Evolutionary conservation across 1,139 yeast genomes (phyloP).

Genomic region (Suhomyces panamericanus): DNA sequence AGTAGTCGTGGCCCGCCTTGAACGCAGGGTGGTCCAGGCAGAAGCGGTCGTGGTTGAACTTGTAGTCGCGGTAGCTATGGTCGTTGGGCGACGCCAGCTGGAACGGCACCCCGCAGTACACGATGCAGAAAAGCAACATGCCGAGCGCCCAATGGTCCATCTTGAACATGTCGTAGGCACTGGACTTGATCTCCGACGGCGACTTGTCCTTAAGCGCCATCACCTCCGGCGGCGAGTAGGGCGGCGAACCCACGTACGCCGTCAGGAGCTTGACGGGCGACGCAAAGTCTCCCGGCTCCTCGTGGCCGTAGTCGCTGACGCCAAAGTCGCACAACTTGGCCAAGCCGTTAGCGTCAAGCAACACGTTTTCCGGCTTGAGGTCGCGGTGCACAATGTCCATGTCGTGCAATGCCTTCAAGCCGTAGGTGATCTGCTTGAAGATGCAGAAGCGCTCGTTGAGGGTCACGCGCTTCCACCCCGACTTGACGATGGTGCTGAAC

Average conservation of each 20-base stretch:
- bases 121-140: constrained; percentile 58
- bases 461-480: constrained; percentile 50
- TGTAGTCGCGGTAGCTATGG: constrained; percentile 57
- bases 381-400: constrained; percentile 63
- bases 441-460: constrained; percentile 56
- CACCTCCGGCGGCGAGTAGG: constrained; percentile 79
- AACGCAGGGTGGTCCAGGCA: constrained; percentile 53
- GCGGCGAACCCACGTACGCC: constrained; percentile 73
- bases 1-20: constrained; percentile 45
- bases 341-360: constrained; percentile 56
- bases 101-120: constrained; percentile 64
- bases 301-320: constrained; percentile 65
- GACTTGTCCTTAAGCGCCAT: constrained; percentile 51
- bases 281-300: constrained; percentile 51
- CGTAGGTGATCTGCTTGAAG: constrained; percentile 59
- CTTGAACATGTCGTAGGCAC: constrained; percentile 62
- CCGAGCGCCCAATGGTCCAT: constrained; percentile 80
- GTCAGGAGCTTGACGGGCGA: constrained; percentile 48
- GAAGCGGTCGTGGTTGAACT: constrained; percentile 52
- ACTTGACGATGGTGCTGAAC: constrained; percentile 43
- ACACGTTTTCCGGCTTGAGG: constrained; percentile 64
- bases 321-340: constrained; percentile 79
- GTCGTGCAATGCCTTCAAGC: constrained; percentile 55
- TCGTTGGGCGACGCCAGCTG: constrained; percentile 52
- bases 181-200: constrained; percentile 36